Base-by-base conservation (phyloP, 305 asterid genomes). In the Fraxinus angustifolia region DNA sequence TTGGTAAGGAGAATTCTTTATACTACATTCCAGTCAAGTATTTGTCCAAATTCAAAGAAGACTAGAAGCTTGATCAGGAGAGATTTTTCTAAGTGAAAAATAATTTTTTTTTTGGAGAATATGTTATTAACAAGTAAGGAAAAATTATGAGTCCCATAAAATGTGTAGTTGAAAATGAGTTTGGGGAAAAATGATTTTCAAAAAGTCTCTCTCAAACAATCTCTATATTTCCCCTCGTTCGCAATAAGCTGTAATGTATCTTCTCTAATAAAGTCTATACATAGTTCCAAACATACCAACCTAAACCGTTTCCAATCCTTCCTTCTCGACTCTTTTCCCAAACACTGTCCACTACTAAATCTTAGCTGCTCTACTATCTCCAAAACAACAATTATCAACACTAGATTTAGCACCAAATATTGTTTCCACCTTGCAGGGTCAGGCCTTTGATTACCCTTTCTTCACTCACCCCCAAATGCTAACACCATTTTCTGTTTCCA, bases 1-100 rank as follows among this genome's bases (percentile, higher is more conserved):
- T 36, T 26, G 80, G 77, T 16, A 67, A 38, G 45, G 26, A 85
- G 73, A 78, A 80, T 21, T 75, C 40, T 78, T 34, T 35, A 35
- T 76, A 45, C 17, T 28, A 67, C 1, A 21, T 58, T 50, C n/a
- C 35, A 31, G 67, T 48, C 38, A 28, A 73, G n/a, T 62, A 62
- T 62, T 23, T 11, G 5, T 67, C 38, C 35, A 67, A 67, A 5
- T 23, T 45, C 17, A 12, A 65, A 81, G 23, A 77, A 26, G 6
- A 28, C 42, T 14, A 48, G 7, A 16, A 50, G 21, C 60, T 50
- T 16, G 60, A 16, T 50, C 21, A 1, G 60, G 60, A 50, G 60
- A 16, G 60, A 50, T 50, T 50, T 50, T 50, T 50, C 60, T n/a
- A 4, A 16, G 8, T 50, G 62, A 53, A 16, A 53, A 6, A 53